phyloP scores from a whole-genome alignment of 2,329 filamentous ascomycete genomes.

The Aspergillus aculeatus region DNA sequence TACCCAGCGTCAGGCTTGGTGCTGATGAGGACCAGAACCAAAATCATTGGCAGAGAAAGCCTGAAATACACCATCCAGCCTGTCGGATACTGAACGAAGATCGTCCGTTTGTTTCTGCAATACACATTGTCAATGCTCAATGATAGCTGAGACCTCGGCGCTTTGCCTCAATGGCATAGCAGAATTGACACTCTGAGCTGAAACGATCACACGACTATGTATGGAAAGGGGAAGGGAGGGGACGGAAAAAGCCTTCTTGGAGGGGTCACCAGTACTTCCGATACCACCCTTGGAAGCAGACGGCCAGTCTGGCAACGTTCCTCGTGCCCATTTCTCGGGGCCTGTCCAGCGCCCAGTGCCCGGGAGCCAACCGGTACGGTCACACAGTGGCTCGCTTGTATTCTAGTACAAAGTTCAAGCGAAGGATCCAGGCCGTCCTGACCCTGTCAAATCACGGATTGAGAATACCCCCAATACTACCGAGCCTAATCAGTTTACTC shows the following conservation, averaged over 20 bases:
- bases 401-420: background rate
- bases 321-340: background rate
- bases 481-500: constrained; percentile 2
- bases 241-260: constrained; percentile 16
- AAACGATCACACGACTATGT: constrained; percentile 15
- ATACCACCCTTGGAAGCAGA: constrained; percentile 10
- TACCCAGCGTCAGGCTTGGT: constrained; percentile 16
- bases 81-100: constrained; percentile 8
- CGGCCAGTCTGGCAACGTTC: constrained; percentile 5
- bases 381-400: background rate
- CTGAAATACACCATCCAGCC: constrained; percentile 10
- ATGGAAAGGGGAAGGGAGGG: constrained; percentile 22
- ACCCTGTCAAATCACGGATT: background rate
- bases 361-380: background rate
- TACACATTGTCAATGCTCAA: background rate
- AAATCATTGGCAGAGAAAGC: constrained; percentile 11
- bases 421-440: background rate
- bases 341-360: background rate
- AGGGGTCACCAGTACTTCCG: constrained; percentile 20
- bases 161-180: background rate
- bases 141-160: background rate
- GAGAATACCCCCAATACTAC: background rate
- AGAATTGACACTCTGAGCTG: background rate
- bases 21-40: constrained; percentile 13
- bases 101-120: background rate